Percentiles rank a stretch among this genome's conserved stretches.
phyloP scores from a whole-genome alignment of 2,329 filamentous ascomycete genomes.

The Stagonosporopsis vannaccii region DNA sequence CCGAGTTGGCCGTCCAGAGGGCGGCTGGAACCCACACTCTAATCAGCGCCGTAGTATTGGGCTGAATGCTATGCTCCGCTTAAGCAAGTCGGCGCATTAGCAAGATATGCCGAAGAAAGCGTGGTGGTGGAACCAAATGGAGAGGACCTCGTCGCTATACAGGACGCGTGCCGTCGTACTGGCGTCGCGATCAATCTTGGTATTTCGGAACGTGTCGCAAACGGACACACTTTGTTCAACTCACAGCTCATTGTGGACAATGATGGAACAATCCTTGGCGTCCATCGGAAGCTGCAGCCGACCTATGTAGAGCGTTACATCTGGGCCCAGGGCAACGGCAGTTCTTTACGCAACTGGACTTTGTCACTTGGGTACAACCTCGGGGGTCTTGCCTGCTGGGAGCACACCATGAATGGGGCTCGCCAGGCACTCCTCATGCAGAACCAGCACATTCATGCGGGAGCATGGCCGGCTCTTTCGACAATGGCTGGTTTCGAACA shows the following conservation, averaged over 20 bases:
- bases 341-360: slow-evolving; percentile 41
- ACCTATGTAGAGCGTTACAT: slow-evolving; percentile 46
- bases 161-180: slow-evolving; percentile 42
- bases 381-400: slow-evolving; percentile 49
- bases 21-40: slow-evolving; percentile 14
- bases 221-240: slow-evolving; percentile 47
- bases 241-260: slow-evolving; percentile 47
- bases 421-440: slow-evolving; percentile 46
- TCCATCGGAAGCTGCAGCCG: slow-evolving; percentile 51
- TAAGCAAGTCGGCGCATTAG: slow-evolving; percentile 42
- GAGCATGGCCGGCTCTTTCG: slow-evolving; percentile 50
- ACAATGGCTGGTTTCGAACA: slow-evolving; percentile 51
- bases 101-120: slow-evolving; percentile 46
- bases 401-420: slow-evolving; percentile 50
- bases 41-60: slow-evolving; percentile 39
- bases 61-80: slow-evolving; percentile 48
- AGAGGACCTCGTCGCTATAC: slow-evolving; percentile 41
- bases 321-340: slow-evolving; percentile 48
- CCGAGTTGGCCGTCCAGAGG: not conserved
- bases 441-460: slow-evolving; percentile 48
- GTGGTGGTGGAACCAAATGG: slow-evolving; percentile 45
- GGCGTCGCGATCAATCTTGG: slow-evolving; percentile 46
- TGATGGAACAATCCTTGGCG: slow-evolving; percentile 44
- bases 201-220: slow-evolving; percentile 45
- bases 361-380: slow-evolving; percentile 44